Evolutionary conservation across 768 basidiomycete species (phyloP).

Genomic region (Mrakia blollopis): DNA sequence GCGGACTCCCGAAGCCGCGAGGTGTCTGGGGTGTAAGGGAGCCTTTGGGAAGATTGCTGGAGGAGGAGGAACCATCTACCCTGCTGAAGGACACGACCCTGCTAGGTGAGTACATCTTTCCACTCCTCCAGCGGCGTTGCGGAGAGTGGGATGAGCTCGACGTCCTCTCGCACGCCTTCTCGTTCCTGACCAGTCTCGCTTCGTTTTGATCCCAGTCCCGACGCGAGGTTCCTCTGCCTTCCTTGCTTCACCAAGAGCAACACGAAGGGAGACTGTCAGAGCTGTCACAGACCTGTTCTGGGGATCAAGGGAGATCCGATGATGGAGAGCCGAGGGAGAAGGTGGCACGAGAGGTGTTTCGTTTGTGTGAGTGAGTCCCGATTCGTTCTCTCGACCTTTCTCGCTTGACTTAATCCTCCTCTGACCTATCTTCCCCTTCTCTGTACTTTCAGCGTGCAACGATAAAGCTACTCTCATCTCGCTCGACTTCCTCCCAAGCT

Average conservation of each 20-base stretch:
- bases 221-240: constrained; percentile 17
- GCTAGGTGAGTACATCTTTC: not conserved
- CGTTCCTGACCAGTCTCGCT: not conserved
- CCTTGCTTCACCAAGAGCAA: not conserved
- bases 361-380: not conserved
- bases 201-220: not conserved
- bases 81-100: not conserved
- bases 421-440: not conserved
- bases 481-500: not conserved
- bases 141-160: not conserved
- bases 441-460: not conserved
- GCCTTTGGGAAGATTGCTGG: constrained; percentile 15
- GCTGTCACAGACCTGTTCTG: not conserved
- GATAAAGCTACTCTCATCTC: not conserved
- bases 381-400: no score
- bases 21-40: not conserved
- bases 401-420: not conserved
- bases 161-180: not conserved
- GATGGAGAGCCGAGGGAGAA: not conserved
- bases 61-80: constrained; percentile 3
- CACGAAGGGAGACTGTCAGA: constrained; percentile 20
- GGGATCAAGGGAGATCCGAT: constrained; percentile 21
- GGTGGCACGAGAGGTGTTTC: constrained; percentile 26
- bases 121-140: no score
- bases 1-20: not conserved